Evolutionary conservation across 805 yeast genomes (phyloP), one percentile per base, ranked within the genome.

Genomic region (Saturnispora sekii): DNA sequence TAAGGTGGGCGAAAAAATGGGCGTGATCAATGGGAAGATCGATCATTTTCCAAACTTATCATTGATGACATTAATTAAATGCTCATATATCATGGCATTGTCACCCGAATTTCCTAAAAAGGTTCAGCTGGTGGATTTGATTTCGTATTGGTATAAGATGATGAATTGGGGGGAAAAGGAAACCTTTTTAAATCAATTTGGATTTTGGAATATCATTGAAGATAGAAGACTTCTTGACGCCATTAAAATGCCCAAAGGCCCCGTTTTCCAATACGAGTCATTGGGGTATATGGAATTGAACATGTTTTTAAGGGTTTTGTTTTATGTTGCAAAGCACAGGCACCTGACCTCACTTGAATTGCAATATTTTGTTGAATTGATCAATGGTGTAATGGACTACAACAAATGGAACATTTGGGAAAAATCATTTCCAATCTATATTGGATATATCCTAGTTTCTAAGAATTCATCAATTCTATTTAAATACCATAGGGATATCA

Each of bases 391-490:
- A 10, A 32, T 47, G 7, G 42, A 32, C 14, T 31, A 16, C n/a
- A 39, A 40, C 4, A 10, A 14, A 1, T 26, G 45, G 5, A 8
- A 40, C 7, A 35, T 38, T 9, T 28, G 16, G n/a, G 31, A 34
- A 4, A 48, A 50, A 45, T 43, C 35, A 16, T 16, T 18, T 9
- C 36, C 45, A 10, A 43, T 48, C 34, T 43, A 48, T 31, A 35
- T 46, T 41, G 43, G 41, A 6, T 47, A 43, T 16, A 33, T 38
- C 14, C 29, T 50, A 18, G 30, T 48, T 11, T 38, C 36, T 3
- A 45, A 45, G 30, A 49, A 50, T 31, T 45, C 49, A 4, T 42
- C 49, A 18, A 28, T 50, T 10, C 31, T 50, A 29, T 43, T 45
- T 8, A 29, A 43, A 38, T 45, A 41, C 43, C 45, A 41, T 33